phyloP scores from a whole-genome alignment of 768 basidiomycete genomes.

The Termitomyces sp. region DNA sequence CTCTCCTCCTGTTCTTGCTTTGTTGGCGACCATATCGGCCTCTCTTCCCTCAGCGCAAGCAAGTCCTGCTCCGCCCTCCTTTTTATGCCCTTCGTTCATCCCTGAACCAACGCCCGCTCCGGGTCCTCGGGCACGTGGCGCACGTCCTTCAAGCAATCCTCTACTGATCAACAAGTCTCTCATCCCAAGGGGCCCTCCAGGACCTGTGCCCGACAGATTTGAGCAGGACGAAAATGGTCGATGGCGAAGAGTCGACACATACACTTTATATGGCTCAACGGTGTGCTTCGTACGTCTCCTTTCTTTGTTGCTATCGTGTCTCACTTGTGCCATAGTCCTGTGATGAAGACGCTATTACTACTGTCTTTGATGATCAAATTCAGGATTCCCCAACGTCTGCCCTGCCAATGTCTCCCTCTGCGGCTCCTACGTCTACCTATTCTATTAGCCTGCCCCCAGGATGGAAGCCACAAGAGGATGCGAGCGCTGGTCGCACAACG shows the following conservation, averaged over 20 bases:
- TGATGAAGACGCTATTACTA: conserved; percentile 17
- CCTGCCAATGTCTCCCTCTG: conserved; percentile 13
- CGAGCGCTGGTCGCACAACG: conserved; percentile 30
- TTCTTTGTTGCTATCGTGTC: not conserved
- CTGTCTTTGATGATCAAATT: conserved; percentile 28
- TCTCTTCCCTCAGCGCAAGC: conserved; percentile 41
- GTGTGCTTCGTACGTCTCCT: conserved; percentile 44
- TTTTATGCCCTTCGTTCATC: conserved; percentile 53
- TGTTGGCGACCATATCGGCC: conserved; percentile 52
- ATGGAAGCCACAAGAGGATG: conserved; percentile 33
- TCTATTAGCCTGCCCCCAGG: conserved; percentile 47
- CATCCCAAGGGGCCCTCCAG: conserved; percentile 2
- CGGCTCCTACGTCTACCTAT: conserved; percentile 18
- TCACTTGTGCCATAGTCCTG: conserved; percentile 16
- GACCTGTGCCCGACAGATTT: conserved; percentile 51
- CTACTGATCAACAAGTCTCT: conserved; percentile 9
- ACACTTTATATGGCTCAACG: conserved; percentile 70
- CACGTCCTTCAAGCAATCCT: conserved; percentile 5
- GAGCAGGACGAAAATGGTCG: conserved; percentile 44
- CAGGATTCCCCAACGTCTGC: conserved; percentile 17
- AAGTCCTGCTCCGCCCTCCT: conserved; percentile 51
- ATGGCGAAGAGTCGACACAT: conserved; percentile 52
- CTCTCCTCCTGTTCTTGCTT: conserved; percentile 47
- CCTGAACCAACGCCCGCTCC: conserved; percentile 10
- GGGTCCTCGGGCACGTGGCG: conserved; percentile 1